A percentile compares a stretch with the other conserved stretches of the same genome.
phyloP scores from a whole-genome alignment of 2,329 filamentous ascomycete species.

The Fusarium nisikadoi region DNA sequence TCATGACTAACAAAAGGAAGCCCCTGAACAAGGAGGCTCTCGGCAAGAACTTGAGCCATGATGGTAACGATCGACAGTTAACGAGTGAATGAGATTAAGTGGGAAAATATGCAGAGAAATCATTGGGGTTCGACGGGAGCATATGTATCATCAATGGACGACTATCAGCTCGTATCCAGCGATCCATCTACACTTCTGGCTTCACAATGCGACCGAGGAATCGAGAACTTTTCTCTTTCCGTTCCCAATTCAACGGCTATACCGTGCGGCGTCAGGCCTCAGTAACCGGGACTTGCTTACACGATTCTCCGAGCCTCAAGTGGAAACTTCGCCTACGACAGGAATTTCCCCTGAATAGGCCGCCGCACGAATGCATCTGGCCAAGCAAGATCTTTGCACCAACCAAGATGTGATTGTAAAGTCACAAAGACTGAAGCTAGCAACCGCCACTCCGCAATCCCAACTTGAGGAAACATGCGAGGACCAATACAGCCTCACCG shows the following conservation, averaged over 20 bases:
- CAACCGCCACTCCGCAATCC: slow-evolving; percentile 41
- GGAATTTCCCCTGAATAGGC: slow-evolving; percentile 17
- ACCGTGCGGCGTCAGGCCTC: slow-evolving; percentile 28
- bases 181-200: slow-evolving; percentile 7
- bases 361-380: slow-evolving; percentile 21
- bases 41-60: slow-evolving; percentile 43
- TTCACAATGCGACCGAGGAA: slow-evolving; percentile 19
- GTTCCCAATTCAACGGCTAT: slow-evolving; percentile 25
- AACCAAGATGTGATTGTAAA: slow-evolving; percentile 8
- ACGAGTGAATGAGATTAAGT: slow-evolving; percentile 34
- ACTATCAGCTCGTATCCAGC: slow-evolving; percentile 15
- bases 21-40: slow-evolving; percentile 35
- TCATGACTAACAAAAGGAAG: slow-evolving; percentile 38
- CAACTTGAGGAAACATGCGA: slow-evolving; percentile 6
- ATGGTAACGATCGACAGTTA: slow-evolving; percentile 41
- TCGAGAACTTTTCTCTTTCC: slow-evolving; percentile 20
- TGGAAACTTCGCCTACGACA: slow-evolving; percentile 23
- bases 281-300: slow-evolving; percentile 6
- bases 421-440: slow-evolving; percentile 19
- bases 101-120: slow-evolving; percentile 2
- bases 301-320: slow-evolving; percentile 8
- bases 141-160: slow-evolving; percentile 34
- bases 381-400: slow-evolving; percentile 18
- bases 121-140: slow-evolving; percentile 29
- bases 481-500: slow-evolving; percentile 19